These are phyloP conservation scores for Ophiostoma quercus DNA, from an alignment of 2,329 filamentous ascomycete species.

Conservation along the genomic window DNA sequence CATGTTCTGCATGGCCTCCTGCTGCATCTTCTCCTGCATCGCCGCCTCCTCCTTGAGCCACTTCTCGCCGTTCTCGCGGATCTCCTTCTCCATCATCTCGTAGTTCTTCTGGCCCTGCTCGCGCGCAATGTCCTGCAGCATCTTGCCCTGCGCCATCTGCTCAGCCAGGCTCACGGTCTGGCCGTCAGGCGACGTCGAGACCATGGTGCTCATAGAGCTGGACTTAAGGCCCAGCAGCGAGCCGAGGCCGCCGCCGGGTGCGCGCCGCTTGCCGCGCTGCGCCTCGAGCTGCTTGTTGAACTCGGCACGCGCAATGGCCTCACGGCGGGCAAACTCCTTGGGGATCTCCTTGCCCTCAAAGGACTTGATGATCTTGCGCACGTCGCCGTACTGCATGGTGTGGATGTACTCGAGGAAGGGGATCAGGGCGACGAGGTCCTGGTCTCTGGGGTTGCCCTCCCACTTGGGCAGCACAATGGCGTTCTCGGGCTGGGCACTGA, in stretches of 20 bases:
- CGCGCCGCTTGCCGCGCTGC: slow-evolving; percentile 59
- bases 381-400: slow-evolving; percentile 85
- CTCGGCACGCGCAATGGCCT: slow-evolving; percentile 76
- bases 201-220: slow-evolving; percentile 57
- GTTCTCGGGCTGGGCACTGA: slow-evolving; percentile 90
- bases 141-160: slow-evolving; percentile 86
- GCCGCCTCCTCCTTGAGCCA: slow-evolving; percentile 93
- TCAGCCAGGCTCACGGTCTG: slow-evolving; percentile 51
- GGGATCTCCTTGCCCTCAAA: slow-evolving; percentile 89
- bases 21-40: slow-evolving; percentile 80
- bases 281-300: slow-evolving; percentile 73
- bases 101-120: slow-evolving; percentile 90
- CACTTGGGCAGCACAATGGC: slow-evolving; percentile 87
- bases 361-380: slow-evolving; percentile 77
- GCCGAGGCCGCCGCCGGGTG: slow-evolving; percentile 54
- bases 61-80: slow-evolving; percentile 86
- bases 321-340: slow-evolving; percentile 79
- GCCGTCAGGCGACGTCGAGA: slow-evolving; percentile 45
- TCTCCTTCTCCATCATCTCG: slow-evolving; percentile 81
- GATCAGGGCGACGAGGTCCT: slow-evolving; percentile 79
- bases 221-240: slow-evolving; percentile 74
- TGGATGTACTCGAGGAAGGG: slow-evolving; percentile 97
- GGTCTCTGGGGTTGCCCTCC: slow-evolving; percentile 77
- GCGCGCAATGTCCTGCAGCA: slow-evolving; percentile 89
- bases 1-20: slow-evolving; percentile 90